A percentile compares a stretch with the other conserved stretches of the same genome.
Conservation (phyloP, 2,329 filamentous ascomycete species). For the Dactylellina drechsleri region DNA sequence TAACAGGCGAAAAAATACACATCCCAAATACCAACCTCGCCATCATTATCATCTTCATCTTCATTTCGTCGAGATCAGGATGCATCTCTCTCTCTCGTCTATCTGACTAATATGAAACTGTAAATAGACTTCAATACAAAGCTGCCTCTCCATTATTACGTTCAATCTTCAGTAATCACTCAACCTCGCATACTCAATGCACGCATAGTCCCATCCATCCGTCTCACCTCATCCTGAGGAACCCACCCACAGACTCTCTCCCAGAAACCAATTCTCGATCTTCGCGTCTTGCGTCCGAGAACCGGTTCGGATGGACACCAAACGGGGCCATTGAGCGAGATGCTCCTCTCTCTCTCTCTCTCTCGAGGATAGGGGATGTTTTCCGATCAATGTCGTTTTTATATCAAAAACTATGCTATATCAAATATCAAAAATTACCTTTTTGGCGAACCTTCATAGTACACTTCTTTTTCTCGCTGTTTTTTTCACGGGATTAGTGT, state of each 20-base stretch:
- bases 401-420: constrained; percentile 50
- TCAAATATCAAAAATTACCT: constrained; percentile 30
- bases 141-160: background rate
- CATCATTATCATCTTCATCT: background rate
- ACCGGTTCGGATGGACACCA: constrained; percentile 43
- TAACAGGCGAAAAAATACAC: constrained; percentile 4
- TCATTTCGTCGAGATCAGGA: background rate
- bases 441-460: constrained; percentile 56
- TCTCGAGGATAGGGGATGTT: constrained; percentile 23
- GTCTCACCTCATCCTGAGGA: constrained; percentile 29
- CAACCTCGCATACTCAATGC: background rate
- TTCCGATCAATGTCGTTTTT: background rate
- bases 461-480: constrained; percentile 42
- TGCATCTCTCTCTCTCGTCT: background rate
- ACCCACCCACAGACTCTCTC: constrained; percentile 35
- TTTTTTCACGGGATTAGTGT: constrained; percentile 52
- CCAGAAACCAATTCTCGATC: constrained; percentile 34
- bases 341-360: constrained; percentile 4
- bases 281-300: constrained; percentile 51
- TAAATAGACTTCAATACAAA: constrained; percentile 5
- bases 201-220: constrained; percentile 45
- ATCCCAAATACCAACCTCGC: background rate
- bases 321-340: constrained; percentile 8
- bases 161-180: background rate
- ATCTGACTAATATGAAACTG: background rate